phyloP scores from a whole-genome alignment of 495 filamentous ascomycete genomes.

The Talaromyces thailandensis region DNA sequence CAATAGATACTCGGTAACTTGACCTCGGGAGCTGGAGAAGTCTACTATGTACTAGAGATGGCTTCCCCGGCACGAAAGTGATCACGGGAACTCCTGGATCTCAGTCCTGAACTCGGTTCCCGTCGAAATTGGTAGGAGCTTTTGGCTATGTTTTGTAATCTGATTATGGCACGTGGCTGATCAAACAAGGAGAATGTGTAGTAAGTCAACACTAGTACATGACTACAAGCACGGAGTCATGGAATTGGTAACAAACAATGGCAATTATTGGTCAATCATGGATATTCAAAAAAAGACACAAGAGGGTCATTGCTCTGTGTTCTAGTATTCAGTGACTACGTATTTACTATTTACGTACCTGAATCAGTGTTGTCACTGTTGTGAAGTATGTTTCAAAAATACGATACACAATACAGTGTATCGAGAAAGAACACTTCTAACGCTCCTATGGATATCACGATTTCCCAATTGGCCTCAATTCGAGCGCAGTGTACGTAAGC shows the following conservation, averaged over 20 bases:
- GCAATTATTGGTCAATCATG: neutral
- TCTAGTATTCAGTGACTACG: neutral
- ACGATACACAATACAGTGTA: neutral
- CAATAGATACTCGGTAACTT: neutral
- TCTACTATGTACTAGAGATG: neutral
- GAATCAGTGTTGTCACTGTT: neutral
- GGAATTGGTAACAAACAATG: neutral
- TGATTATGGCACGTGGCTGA: neutral
- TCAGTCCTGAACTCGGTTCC: neutral
- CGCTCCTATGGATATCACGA: neutral
- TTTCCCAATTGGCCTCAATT: neutral
- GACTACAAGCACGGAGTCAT: neutral
- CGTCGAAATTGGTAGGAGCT: neutral
- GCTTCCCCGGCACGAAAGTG: neutral
- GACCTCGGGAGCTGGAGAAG: neutral
- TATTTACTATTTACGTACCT: neutral
- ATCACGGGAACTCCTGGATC: neutral
- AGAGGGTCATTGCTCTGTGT: neutral
- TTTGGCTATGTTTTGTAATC: neutral
- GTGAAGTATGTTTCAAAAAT: neutral
- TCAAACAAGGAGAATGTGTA: neutral
- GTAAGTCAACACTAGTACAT: neutral
- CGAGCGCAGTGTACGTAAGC: neutral
- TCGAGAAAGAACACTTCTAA: neutral
- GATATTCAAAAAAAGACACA: neutral